Conservation (phyloP, 805 yeast genomes). For the Kazachstania bromeliacearum region DNA sequence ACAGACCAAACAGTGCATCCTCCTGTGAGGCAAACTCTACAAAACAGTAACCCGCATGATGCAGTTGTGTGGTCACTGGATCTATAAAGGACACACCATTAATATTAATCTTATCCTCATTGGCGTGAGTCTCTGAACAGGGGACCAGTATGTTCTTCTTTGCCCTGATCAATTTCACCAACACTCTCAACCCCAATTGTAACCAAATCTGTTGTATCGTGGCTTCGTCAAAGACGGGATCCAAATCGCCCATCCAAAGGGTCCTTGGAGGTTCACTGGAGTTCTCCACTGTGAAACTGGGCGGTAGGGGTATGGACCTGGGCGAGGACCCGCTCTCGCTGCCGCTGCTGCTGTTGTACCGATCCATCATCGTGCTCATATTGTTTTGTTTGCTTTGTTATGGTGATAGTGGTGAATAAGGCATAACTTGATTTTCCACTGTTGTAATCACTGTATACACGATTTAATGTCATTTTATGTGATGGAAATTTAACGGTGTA, state of each 20-base stretch:
- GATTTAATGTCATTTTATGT: too few species aligned
- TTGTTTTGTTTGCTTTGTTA: too few species aligned
- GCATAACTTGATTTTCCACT: too few species aligned
- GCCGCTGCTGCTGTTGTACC: too few species aligned
- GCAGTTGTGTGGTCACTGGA: constrained; percentile 26
- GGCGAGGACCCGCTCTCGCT: too few species aligned
- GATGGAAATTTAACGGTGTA: too few species aligned
- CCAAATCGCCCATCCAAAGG: constrained; percentile 83
- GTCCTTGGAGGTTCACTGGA: constrained; percentile 52
- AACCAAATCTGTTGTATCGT: constrained; percentile 54
- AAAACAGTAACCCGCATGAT: constrained; percentile 64
- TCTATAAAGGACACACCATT: constrained; percentile 28
- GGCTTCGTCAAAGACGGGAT: constrained; percentile 66
- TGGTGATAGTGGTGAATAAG: too few species aligned
- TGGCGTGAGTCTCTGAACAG: constrained; percentile 17
- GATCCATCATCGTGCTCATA: too few species aligned
- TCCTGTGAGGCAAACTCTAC: constrained; percentile 62
- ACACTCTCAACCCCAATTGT: constrained; percentile 43
- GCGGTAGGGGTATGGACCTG: constrained; percentile 54
- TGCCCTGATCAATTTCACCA: constrained; percentile 57
- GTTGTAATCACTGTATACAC: too few species aligned
- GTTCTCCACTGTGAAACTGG: constrained; percentile 40
- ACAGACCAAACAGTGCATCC: constrained; percentile 60
- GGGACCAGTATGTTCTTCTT: constrained; percentile 31
- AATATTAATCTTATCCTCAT: constrained; percentile 14